Base-by-base conservation (phyloP, 2,329 filamentous ascomycete species). In the Penicillium vulpinum region DNA sequence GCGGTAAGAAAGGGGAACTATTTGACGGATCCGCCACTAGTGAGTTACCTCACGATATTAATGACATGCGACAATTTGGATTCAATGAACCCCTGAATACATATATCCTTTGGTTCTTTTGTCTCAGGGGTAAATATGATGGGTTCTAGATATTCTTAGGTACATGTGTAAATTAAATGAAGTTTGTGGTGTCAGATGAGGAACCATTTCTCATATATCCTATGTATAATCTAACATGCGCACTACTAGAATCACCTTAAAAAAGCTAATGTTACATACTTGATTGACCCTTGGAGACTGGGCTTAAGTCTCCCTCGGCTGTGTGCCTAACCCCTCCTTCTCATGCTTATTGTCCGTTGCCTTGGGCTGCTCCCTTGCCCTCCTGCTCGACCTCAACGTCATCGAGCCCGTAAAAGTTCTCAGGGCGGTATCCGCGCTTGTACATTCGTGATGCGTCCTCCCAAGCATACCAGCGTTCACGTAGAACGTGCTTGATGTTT, bases 401-500 rank as follows among this genome's bases (percentile, higher is more conserved):
- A 43, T 74, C 67, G 29, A 55, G 46, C 3, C 46, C 52, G 15
- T 51, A 22, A 24, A 56, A 56, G 35, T 69, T 62, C 52, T 70
- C 67, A 16, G 75, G 74, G 41, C 73, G 70, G 48, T 72, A 71
- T 45, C 74, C 74, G 22, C 66, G 62, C 28, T 72, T 60, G 55
- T 73, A 77, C 39, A 76, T 64, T 38, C 68, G 67, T 51, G 69
- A 67, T 33, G 75, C 76, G 38, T 77, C 75, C 56, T 75, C 74
- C 89, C 91, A 97, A 10, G 90, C 84, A 77, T 96, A 93, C 78
- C 86, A 94, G 68, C 93, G 84, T 77, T 97, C 92, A 35, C 90
- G 93, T 69, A 97, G 79, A 48, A 88, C 84, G 64, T 94, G 89
- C 78, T 91, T 91, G 75, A 97, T 96, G 44, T 83, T 81, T 69